Evolutionary conservation across 176 grass and related monocot genomes (phyloP).

Genomic region (Tillandsia leiboldiana): DNA sequence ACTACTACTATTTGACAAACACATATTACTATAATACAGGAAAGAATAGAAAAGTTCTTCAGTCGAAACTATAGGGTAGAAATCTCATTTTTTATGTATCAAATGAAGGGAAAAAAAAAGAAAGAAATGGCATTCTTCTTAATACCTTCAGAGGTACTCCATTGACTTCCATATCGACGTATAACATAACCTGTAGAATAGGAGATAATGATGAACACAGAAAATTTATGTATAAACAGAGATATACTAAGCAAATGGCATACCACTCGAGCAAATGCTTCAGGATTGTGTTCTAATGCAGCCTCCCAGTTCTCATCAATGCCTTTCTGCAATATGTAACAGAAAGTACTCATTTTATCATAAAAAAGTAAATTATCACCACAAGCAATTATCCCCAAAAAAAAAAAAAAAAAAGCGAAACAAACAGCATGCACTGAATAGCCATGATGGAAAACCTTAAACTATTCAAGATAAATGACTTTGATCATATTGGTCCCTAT

Average conservation of each 20-base stretch:
- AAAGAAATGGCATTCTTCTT: not conserved
- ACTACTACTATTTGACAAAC: not conserved
- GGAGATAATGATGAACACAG: conserved; percentile 2
- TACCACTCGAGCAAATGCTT: conserved; percentile 99
- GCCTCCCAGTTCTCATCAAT: conserved; percentile 99
- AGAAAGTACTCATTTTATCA: conserved; percentile 5
- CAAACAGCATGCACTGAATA: not conserved
- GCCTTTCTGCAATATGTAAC: conserved; percentile 66
- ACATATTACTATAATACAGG: conserved; percentile 11
- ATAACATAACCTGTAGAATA: conserved; percentile 72
- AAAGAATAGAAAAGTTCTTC: not conserved
- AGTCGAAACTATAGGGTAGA: not conserved
- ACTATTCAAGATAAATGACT: too few relatives aligned
- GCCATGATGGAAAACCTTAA: too few relatives aligned
- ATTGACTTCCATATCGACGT: conserved; percentile 99
- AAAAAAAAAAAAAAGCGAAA: not conserved
- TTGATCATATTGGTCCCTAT: too few relatives aligned
- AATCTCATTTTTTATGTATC: not conserved
- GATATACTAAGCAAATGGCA: conserved; percentile 19
- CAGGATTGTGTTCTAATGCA: conserved; percentile 92
- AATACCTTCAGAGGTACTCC: conserved; percentile 94
- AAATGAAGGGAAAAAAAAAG: not conserved
- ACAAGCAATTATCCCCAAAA: conserved; percentile 7
- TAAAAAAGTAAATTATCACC: conserved; percentile 13
- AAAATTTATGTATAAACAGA: conserved; percentile 6